Percentiles rank a stretch among this genome's conserved stretches.
Conservation (phyloP, 2,329 filamentous ascomycete species). For the Bipolaris victoriae region DNA sequence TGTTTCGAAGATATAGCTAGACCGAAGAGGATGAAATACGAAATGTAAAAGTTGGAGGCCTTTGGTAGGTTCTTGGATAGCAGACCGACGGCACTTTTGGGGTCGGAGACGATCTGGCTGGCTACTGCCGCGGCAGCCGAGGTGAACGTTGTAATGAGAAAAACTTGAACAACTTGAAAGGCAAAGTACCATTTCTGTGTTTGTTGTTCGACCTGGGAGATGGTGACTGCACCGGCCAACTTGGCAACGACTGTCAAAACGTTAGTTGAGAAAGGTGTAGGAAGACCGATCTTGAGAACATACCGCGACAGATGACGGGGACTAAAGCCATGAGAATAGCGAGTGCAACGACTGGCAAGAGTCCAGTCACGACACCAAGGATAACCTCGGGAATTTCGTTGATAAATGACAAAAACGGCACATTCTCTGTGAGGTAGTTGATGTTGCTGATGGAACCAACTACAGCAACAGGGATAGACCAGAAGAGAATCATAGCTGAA, state of each 20-base stretch:
- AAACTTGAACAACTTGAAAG: slow-evolving; percentile 91
- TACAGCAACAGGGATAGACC: slow-evolving; percentile 52
- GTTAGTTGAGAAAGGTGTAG: neutral
- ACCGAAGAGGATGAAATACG: slow-evolving; percentile 92
- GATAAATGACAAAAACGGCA: slow-evolving; percentile 52
- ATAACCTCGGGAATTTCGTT: slow-evolving; percentile 49
- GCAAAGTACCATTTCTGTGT: slow-evolving; percentile 92
- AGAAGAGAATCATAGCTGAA: slow-evolving; percentile 53
- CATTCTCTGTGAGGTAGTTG: slow-evolving; percentile 48
- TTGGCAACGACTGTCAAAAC: slow-evolving; percentile 38
- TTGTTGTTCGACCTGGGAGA: slow-evolving; percentile 66
- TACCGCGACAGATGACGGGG: slow-evolving; percentile 49
- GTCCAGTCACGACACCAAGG: slow-evolving; percentile 54
- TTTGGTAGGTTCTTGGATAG: slow-evolving; percentile 78
- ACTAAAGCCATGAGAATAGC: slow-evolving; percentile 53
- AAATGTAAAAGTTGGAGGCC: slow-evolving; percentile 93
- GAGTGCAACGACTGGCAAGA: slow-evolving; percentile 53
- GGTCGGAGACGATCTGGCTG: slow-evolving; percentile 65
- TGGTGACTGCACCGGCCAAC: slow-evolving; percentile 45
- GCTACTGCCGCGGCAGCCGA: slow-evolving; percentile 72
- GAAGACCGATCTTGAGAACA: neutral
- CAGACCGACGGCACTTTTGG: slow-evolving; percentile 65
- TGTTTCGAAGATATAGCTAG: slow-evolving; percentile 38
- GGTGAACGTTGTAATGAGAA: slow-evolving; percentile 82
- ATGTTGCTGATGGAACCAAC: slow-evolving; percentile 54